Base-by-base conservation (phyloP, 2,329 filamentous ascomycete species). In the Eutypella sp. region DNA sequence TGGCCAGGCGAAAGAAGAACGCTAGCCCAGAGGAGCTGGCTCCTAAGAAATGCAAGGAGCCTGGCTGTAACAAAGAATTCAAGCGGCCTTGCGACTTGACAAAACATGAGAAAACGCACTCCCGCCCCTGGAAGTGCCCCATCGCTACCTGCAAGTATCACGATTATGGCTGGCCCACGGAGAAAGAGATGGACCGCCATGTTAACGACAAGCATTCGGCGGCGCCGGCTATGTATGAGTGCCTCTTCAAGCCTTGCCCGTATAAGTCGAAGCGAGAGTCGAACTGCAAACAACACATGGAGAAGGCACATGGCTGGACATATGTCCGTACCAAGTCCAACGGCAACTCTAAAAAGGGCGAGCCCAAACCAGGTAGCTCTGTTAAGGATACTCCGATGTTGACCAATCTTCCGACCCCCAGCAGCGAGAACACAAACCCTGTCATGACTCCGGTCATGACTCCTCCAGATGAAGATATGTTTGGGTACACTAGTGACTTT, bases 211-310 rank as follows among this genome's bases (percentile, higher is more conserved):
- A 95, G 72, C 93, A 99, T 71, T 91, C 88, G 16, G 71, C 79
- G 44, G 76, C 83, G 27, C 91, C 93, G 4, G 76, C 82, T 37
- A 83, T 95, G 72, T 96, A 83, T 67, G 83, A 88, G 70, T 99
- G 93, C 70, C 70, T 82, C 40, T 97, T 79, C 69, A 77, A 82
- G 57, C 85, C 85, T 20, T 97, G 93, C 75, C 83, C 87, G 1
- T 97, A 97, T 73, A 87, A 89, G 61, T 96, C 91, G 10, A 97
- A 97, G 76, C 85, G 91, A 48, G 87, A 96, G 71, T 93, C 87
- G 52, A 97, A 97, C 68, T 95, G 89, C 79, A 96, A 96, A 66
- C 92, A 96, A 68, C 91, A 97, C 70, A 96, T 96, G 91, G 92
- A 97, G 73, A 96, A 96, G 69, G 86, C 89, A 1, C 91, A 97